Evolutionary conservation across 2,329 filamentous ascomycete species (phyloP), one percentile per base, ranked within the genome.

Genomic region (Capronia americana): DNA sequence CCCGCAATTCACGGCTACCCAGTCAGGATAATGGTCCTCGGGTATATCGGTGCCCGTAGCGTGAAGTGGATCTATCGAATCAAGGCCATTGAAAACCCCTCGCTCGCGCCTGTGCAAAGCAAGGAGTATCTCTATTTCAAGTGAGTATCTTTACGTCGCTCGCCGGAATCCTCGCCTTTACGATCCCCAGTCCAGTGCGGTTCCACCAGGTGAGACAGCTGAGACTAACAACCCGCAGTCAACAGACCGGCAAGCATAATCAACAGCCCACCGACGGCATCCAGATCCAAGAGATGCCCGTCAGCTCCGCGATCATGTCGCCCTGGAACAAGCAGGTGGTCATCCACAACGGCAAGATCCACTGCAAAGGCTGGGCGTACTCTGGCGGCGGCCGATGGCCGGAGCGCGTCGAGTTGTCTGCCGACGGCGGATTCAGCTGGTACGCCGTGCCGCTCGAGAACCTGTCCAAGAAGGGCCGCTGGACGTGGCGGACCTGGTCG

Each of bases 241-340:
- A 87, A 11, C 88, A 92, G 74, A 78, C 87, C 0, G 88, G 88
- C 11, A 91, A 90, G 77, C 87, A 91, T 70, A 90, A 90, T 66
- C 79, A 82, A 12, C 79, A 78, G 8, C 84, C 85, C 70, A 86
- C 80, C 12, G 86, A 87, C 51, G 88, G 87, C 0, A 87, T 89
- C 68, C 85, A 84, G 67, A 91, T 90, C 71, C 89, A 91, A 72
- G 88, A 90, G 46, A 91, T 91, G 88, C 89, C 89, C 0, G 88
- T 91, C 3, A 85, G 83, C 54, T 86, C 83, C 8, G 88, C 88
- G 20, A 90, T 90, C 70, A 90, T 90, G 85, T 80, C 84, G 0
- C 88, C 88, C 0, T 79, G 81, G 77, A 83, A 83, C 20, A 87
- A 87, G 71, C 82, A 88, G 17, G 82, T 85, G 3, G 81, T 88